Evolutionary conservation across 768 basidiomycete genomes (phyloP), one percentile per base, ranked within the genome.

Genomic region (Boletus coccyginus): DNA sequence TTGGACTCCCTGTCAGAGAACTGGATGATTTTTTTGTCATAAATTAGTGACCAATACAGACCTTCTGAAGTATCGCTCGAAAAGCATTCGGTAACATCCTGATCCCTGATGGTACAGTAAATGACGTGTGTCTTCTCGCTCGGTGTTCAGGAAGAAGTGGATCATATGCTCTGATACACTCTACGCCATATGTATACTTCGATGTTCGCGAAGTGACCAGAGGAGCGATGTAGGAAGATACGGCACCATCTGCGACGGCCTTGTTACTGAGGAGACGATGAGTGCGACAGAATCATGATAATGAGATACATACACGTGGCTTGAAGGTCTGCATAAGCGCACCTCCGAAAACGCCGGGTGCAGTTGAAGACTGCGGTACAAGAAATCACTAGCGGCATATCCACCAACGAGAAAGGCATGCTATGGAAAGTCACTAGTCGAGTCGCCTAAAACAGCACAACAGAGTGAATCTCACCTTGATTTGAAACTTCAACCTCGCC

Each of bases 181-280:
- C 27, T 21, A 21, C 21, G 21, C 21, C 21, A 21, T 21, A 21
- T 21, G 21, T 21, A 21, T 21, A 21, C 21, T 21, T 21, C 21
- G 21, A 21, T 21, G 21, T 21, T 21, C 21, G 21, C 21, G 21
- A 21, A 21, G 21, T 21, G 21, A 21, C 21, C 1, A 21, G 21
- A 50, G 21, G 21, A 21, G 21, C 21, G 21, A 21, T 21, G 21
- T 21, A 21, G 21, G 21, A 53, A 40, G 45, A 53, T 35, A 74
- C 60, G 0, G 74, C 78, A 0, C 82, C 81, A 58, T 82, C 78
- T 1, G 82, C 79, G 14, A 83, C 79, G 0, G 80, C 82, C 68
- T 73, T 81, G 49, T 70, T 71, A 3, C 77, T 78, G 47, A 21
- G 21, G 21, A 21, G 21, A 21, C 21, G 21, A 21, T 21, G 21